Percentiles rank a stretch among this genome's conserved stretches.
Conservation (phyloP, 371 early-diverging fungal genomes). For the Apophysomyces elegans region DNA sequence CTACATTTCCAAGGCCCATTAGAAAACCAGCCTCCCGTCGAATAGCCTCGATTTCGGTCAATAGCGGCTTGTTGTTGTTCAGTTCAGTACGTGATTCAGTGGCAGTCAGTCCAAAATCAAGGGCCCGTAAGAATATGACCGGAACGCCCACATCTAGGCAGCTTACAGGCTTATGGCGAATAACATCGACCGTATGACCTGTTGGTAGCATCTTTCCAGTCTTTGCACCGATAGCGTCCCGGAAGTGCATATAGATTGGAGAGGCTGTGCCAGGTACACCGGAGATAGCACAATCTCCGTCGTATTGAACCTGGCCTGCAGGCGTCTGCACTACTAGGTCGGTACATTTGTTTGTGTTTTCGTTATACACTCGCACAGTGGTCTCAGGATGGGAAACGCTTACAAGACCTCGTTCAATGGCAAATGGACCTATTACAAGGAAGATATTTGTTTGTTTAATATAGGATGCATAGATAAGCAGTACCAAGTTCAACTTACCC, state of each 20-base stretch:
- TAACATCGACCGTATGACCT: neutral
- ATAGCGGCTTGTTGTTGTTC: neutral
- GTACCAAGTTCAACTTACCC: neutral
- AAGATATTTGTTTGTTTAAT: neutral
- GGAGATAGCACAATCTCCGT: conserved; percentile 5
- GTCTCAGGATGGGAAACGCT: conserved; percentile 3
- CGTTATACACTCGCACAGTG: neutral
- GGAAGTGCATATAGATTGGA: neutral
- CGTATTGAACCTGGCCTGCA: neutral
- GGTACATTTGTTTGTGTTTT: conserved; percentile 2
- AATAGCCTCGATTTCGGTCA: conserved; percentile 1
- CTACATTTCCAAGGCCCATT: neutral
- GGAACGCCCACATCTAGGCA: neutral
- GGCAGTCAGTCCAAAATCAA: neutral
- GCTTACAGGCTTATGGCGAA: conserved; percentile 6
- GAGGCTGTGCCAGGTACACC: conserved; percentile 6
- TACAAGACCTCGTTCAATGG: neutral
- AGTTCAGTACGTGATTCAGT: neutral
- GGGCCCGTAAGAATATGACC: neutral
- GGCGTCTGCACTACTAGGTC: conserved; percentile 6
- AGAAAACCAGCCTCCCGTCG: conserved; percentile 3
- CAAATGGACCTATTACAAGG: neutral
- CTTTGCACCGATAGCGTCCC: conserved; percentile 3
- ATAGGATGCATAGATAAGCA: neutral
- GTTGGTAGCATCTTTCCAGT: conserved; percentile 3